Percentiles rank a stretch among this genome's conserved stretches.
Conservation (phyloP, 1,284 basidiomycete species). For the Cryptococcus sp. region DNA sequence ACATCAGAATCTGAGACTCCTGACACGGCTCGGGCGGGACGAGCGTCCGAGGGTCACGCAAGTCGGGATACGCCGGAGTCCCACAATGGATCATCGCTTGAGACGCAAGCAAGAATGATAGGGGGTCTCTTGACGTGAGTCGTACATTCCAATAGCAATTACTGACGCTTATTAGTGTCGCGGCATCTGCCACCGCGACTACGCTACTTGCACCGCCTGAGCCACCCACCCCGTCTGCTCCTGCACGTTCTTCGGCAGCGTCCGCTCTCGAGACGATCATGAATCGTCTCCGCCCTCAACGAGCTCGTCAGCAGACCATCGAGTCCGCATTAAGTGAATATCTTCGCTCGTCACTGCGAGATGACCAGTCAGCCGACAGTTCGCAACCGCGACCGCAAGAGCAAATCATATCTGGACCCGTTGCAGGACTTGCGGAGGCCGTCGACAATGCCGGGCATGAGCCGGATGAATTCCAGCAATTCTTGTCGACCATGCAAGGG, state of each 20-base stretch:
- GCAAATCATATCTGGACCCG: not conserved
- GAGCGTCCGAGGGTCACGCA: slow-evolving; percentile 17
- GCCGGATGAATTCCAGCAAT: slow-evolving; percentile 41
- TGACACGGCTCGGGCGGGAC: slow-evolving; percentile 2
- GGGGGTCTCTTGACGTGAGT: slow-evolving; percentile 51
- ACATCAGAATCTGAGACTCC: not conserved
- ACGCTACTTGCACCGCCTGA: slow-evolving; percentile 40
- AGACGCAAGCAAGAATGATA: slow-evolving; percentile 43
- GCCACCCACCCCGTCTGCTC: slow-evolving; percentile 17
- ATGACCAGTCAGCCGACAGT: slow-evolving; percentile 26
- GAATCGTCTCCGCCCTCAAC: slow-evolving; percentile 40
- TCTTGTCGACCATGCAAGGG: slow-evolving; percentile 45
- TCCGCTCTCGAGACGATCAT: slow-evolving; percentile 43
- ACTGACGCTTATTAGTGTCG: slow-evolving; percentile 33
- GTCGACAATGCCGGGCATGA: slow-evolving; percentile 19
- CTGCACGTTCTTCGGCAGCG: slow-evolving; percentile 26
- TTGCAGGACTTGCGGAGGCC: slow-evolving; percentile 5
- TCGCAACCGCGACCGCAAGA: not conserved
- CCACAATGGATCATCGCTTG: slow-evolving; percentile 27
- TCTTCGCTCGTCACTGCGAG: slow-evolving; percentile 41
- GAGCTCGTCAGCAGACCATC: slow-evolving; percentile 29
- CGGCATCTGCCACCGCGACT: slow-evolving; percentile 49
- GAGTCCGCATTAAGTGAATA: slow-evolving; percentile 48
- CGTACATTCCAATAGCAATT: not conserved
- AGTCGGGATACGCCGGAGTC: not conserved